phyloP scores from a whole-genome alignment of 1,139 yeast genomes.

The Hemisphaericaspora subhashii region DNA sequence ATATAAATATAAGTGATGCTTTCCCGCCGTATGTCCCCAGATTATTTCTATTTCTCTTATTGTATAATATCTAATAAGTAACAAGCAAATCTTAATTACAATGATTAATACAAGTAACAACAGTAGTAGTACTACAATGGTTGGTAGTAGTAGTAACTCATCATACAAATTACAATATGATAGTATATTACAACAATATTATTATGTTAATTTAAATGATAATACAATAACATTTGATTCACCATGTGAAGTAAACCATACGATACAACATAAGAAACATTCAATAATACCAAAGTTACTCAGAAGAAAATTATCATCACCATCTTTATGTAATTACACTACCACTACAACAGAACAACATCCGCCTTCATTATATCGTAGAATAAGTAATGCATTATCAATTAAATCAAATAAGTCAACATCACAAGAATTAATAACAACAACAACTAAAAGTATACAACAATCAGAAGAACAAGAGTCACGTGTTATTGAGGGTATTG shows the following conservation, averaged over 20 bases:
- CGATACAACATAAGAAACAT: constrained; percentile 9
- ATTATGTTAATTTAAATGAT: constrained; percentile 34
- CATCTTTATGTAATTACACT: constrained; percentile 3
- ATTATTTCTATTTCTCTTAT: no score
- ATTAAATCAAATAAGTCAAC: constrained; percentile 14
- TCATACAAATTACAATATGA: constrained; percentile 36
- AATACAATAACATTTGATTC: constrained; percentile 38
- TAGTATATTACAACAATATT: constrained; percentile 34
- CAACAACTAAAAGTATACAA: background rate
- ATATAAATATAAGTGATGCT: no score
- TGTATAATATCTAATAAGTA: background rate
- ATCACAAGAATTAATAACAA: constrained; percentile 1
- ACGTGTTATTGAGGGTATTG: constrained; percentile 13
- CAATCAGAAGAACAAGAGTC: constrained; percentile 1
- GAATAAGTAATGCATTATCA: constrained; percentile 20
- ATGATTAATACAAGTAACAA: background rate
- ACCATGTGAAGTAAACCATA: constrained; percentile 40
- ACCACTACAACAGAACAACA: constrained; percentile 6
- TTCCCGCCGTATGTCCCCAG: no score
- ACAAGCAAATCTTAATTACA: background rate
- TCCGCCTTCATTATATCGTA: constrained; percentile 12
- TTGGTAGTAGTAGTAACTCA: constrained; percentile 1
- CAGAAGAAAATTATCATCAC: constrained; percentile 3
- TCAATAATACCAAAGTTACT: constrained; percentile 2
- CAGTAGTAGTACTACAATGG: background rate